Evolutionary conservation across 805 yeast genomes (phyloP), one percentile per base, ranked within the genome.

Genomic region (Saccharomycopsis fodiens): DNA sequence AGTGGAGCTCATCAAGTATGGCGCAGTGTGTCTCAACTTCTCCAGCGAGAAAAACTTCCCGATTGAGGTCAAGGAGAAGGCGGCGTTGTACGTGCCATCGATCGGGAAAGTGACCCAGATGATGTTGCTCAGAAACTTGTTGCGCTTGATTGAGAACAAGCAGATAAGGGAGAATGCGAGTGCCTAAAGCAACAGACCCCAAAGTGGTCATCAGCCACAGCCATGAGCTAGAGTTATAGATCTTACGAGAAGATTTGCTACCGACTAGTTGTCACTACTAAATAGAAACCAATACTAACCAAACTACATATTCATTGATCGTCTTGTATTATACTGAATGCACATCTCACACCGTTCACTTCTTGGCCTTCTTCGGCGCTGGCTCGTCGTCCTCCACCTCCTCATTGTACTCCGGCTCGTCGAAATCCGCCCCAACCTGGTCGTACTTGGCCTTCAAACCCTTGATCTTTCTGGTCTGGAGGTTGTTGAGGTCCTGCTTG

Each of bases 401-500:
- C 22, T 68, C 76, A 2, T 68, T 76, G 38, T 69, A 79, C 44
- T 69, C 75, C 35, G 69, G 78, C 39, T 70, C 78, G 29, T 25
- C 29, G 29, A 75, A 78, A 21, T 69, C 76, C 23, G 66, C 72
- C 38, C 63, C 68, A 16, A 64, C 67, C 66, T 86, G 96, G 62
- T 89, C 96, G 57, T 74, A 89, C 62, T 76, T 78, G 46, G 85
- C 73, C 69, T 93, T 93, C 60, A 93, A 73, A 63, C 98, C 98
- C 74, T 93, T 93, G 96, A 93, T 87, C 79, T 93, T 93, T 68
- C 98, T 79, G 4, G 98, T 91, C 69, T 93, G 98, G 62, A 93
- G 65, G 64, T 82, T 82, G 60, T 76, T 73, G 63, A 93, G 72
- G 63, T 93, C 97, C 72, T 93, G 98, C 64, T 81, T 81, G 67